Evolutionary conservation across 2,329 filamentous ascomycete genomes (phyloP).

Genomic region (Colletotrichum sp.): DNA sequence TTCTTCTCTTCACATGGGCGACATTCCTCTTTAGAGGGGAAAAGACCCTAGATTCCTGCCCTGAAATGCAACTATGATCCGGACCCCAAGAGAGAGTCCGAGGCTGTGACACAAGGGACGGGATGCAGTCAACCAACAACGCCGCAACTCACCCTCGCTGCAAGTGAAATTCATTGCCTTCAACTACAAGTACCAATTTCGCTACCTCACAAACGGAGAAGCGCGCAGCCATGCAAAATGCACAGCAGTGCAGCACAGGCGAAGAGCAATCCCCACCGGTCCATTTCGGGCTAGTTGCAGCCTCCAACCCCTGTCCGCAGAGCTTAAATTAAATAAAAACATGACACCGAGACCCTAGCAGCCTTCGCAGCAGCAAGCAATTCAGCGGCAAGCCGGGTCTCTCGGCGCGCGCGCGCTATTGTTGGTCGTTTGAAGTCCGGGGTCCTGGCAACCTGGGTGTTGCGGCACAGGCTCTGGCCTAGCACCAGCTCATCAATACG

Average conservation of each 20-base stretch:
- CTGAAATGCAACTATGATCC: not conserved
- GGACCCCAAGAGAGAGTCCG: not conserved
- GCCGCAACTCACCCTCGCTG: not conserved
- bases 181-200: not conserved
- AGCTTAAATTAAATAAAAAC: slow-evolving; percentile 10
- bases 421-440: not conserved
- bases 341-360: not conserved
- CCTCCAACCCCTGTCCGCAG: not conserved
- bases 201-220: not conserved
- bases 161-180: not conserved
- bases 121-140: not conserved
- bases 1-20: not conserved
- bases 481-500: slow-evolving; percentile 1
- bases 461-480: slow-evolving; percentile 1
- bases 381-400: not conserved
- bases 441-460: not conserved
- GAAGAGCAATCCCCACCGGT: not conserved
- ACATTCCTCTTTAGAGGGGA: not conserved
- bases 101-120: not conserved
- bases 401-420: not conserved
- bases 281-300: not conserved
- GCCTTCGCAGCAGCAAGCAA: not conserved
- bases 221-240: not conserved
- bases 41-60: not conserved
- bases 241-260: not conserved